A percentile compares a stretch with the other conserved stretches of the same genome.
These are phyloP conservation scores for Daldinia childiae DNA, from an alignment of 495 filamentous ascomycete species.

Conservation along the genomic window DNA sequence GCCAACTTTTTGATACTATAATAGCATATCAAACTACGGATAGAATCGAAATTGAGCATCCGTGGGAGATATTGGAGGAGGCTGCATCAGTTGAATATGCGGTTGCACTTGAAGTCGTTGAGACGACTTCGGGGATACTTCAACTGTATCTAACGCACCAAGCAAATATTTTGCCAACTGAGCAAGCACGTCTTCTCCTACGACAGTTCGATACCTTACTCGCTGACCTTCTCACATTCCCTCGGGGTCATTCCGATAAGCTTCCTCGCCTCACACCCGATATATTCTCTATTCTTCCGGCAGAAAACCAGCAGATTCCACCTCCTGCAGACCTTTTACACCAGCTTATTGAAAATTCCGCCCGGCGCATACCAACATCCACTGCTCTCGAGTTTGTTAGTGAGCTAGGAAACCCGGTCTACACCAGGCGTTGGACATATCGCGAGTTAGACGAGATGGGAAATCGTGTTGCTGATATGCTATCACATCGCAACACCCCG, in stretches of 20 bases:
- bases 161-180: constrained; percentile 64
- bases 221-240: constrained; percentile 52
- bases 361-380: constrained; percentile 52
- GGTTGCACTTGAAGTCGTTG: constrained; percentile 77
- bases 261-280: constrained; percentile 35
- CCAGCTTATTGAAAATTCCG: constrained; percentile 66
- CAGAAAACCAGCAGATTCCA: constrained; percentile 55
- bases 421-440: constrained; percentile 67
- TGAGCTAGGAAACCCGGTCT: constrained; percentile 46
- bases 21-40: constrained; percentile 71
- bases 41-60: background rate
- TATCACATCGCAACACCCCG: constrained; percentile 50
- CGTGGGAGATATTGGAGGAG: constrained; percentile 49
- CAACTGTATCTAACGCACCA: constrained; percentile 69
- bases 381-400: constrained; percentile 70
- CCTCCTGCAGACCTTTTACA: constrained; percentile 63
- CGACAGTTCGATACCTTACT: constrained; percentile 69
- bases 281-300: constrained; percentile 65
- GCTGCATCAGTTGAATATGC: constrained; percentile 64
- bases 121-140: constrained; percentile 54
- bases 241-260: constrained; percentile 42
- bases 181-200: constrained; percentile 70
- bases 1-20: constrained; percentile 77
- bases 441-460: constrained; percentile 65
- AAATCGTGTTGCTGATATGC: constrained; percentile 67